Base-by-base conservation (phyloP, 331 rosid species). In the Quercus phellos region DNA sequence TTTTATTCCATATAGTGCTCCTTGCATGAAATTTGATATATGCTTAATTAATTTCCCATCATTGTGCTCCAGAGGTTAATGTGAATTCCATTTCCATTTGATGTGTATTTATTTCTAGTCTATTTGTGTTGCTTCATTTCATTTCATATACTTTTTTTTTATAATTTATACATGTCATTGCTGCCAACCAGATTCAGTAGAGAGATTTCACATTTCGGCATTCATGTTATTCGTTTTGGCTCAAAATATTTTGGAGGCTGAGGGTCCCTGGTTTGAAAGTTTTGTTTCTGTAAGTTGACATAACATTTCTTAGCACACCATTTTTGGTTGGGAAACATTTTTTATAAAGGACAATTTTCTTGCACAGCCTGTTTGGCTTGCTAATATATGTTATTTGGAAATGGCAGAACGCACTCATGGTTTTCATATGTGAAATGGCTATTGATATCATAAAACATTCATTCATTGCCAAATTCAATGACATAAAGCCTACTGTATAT, bases 191-290 rank as follows among this genome's bases (percentile, higher is more conserved):
- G 98, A 94, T 90, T 94, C 98, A n/a, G 86, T 94, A 16, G 98
- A 94, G 87, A 90, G 98, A 85, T 94, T 94, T 89, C 98, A 94
- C 81, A 94, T 91, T 85, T 84, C 93, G 50, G 94, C 97, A 70
- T 94, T 91, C 80, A 82, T 91, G 90, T 79, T 94, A 54, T 94
- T 94, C 10, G 97, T 94, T 76, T 87, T 94, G 83, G 98, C 98
- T 76, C 98, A 94, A 88, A 94, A 94, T 75, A 91, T 94, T 85
- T 89, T 91, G 83, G 98, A 94, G 88, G 98, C 97, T 7, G 98
- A 94, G 88, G 97, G 97, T 69, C 96, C 98, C 80, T 94, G 98
- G 98, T 91, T 94, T 76, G 81, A 86, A 77, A 88, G 90, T 82
- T 94, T 94, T 82, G 84, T 94, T 73, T 79, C 16, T 58, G 98